Evolutionary conservation across 202 grass and related monocot species (phyloP), one percentile per base, ranked within the genome.

Genomic region (Carex arenaria): DNA sequence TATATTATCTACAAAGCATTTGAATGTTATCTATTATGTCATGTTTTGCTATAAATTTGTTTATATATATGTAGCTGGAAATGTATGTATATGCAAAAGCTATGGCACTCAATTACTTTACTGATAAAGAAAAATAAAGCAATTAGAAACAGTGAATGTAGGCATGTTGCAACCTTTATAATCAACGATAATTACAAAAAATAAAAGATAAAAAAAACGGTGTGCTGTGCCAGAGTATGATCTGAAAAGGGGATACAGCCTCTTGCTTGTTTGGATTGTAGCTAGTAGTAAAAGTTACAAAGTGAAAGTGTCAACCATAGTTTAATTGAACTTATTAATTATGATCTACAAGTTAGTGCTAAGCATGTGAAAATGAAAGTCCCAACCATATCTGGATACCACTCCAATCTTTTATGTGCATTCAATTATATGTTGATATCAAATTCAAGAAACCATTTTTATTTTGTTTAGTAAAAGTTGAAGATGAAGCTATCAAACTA

Each of bases 181-280:
- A 76, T 52, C 23, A 26, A 76, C 13, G 51, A 75, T 75, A 55
- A 55, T 76, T 31, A 56, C 49, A 76, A 76, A 63, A 22, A 64
- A 55, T 31, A 80, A 81, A 52, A 38, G 38, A 40, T 1, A 42
- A 40, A 43, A 26, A 1, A 34, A 71, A n/a, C 8, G 45, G 23
- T 61, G 38, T 51, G 18, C 10, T 61, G 38, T 51, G 18, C 10
- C 45, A 49, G 28, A 66, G 14, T 81, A 81, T 64, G 45, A 49
- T 81, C 62, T 64, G 61, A 66, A 81, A 81, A 81, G 62, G 61
- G 79, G 3, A 81, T 81, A 53, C 31, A 81, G 18, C 61, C 40
- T 81, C 43, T 45, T 6, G 45, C 11, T 67, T 42, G 61, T 81
- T 81, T 81, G 61, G 79, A 81, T 81, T 81, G 40, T 81, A 81